A percentile compares a stretch with the other conserved stretches of the same genome.
Evolutionary conservation across 1,139 yeast species (phyloP).

Genomic region (Sugiyamaella paludigena): DNA sequence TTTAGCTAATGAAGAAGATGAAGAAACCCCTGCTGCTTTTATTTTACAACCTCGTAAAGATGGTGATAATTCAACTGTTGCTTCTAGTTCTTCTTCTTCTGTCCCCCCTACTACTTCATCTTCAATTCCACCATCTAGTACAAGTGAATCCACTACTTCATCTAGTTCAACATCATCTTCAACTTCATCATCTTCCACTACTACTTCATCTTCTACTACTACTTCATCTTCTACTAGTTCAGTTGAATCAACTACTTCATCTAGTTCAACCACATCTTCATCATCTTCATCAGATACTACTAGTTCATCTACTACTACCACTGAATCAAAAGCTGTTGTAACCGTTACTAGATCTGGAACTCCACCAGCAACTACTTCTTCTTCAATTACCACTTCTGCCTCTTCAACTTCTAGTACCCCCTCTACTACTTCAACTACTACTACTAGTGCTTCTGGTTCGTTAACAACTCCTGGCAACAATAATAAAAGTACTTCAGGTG

Average conservation of each 20-base stretch:
- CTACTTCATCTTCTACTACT: neutral
- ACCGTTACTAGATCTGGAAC: slow-evolving; percentile 5
- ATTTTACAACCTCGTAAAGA: slow-evolving; percentile 8
- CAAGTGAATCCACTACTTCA: neutral
- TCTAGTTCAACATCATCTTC: slow-evolving; percentile 1
- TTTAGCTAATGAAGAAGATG: slow-evolving; percentile 15
- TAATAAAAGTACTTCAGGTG: slow-evolving; percentile 17
- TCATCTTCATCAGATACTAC: slow-evolving; percentile 7
- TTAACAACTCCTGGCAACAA: slow-evolving; percentile 18
- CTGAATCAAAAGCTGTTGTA: slow-evolving; percentile 4
- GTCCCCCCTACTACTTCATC: slow-evolving; percentile 3
- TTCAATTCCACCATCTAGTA: neutral
- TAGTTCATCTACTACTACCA: slow-evolving; percentile 1
- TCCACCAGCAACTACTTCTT: slow-evolving; percentile 4
- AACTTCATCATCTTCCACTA: slow-evolving; percentile 5
- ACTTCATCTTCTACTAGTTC: slow-evolving; percentile 1
- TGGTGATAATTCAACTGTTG: slow-evolving; percentile 3
- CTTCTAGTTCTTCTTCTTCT: slow-evolving; percentile 6
- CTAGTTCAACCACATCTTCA: slow-evolving; percentile 10
- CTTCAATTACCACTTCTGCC: neutral
- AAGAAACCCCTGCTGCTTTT: neutral
- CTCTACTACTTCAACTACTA: slow-evolving; percentile 11
- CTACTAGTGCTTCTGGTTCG: slow-evolving; percentile 16
- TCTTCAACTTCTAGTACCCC: slow-evolving; percentile 11
- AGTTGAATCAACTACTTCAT: slow-evolving; percentile 9